Percentiles rank a stretch among this genome's conserved stretches.
Conservation (phyloP, 2,329 filamentous ascomycete genomes). For the Alternaria incomplexa region DNA sequence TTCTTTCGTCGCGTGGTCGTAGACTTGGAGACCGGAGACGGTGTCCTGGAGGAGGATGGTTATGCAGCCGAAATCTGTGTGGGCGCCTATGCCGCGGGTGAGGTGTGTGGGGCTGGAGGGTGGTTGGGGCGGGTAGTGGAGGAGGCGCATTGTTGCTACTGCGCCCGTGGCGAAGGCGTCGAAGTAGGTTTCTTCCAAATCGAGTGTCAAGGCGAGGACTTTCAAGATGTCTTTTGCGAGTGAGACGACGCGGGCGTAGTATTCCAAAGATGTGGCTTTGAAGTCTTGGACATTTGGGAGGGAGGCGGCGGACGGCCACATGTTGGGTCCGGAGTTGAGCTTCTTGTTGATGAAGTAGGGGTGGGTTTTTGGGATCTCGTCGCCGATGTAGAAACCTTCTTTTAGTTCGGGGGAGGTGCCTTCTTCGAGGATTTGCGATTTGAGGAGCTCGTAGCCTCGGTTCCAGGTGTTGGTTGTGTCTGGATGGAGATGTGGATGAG, state of each 20-base stretch:
- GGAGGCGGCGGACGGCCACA: slow-evolving; percentile 42
- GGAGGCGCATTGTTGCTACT: slow-evolving; percentile 51
- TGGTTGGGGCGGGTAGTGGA: slow-evolving; percentile 53
- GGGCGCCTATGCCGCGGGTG: slow-evolving; percentile 51
- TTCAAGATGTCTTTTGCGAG: slow-evolving; percentile 52
- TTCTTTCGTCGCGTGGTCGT: slow-evolving; percentile 69
- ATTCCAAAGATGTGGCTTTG: slow-evolving; percentile 48
- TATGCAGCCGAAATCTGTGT: slow-evolving; percentile 53
- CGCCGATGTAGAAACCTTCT: slow-evolving; percentile 52
- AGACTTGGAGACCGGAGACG: slow-evolving; percentile 73
- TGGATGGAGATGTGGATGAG: slow-evolving; percentile 12
- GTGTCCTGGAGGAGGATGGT: slow-evolving; percentile 53
- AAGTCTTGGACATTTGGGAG: slow-evolving; percentile 40
- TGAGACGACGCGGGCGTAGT: slow-evolving; percentile 49
- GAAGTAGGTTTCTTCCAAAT: slow-evolving; percentile 48
- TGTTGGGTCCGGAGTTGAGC: slow-evolving; percentile 50
- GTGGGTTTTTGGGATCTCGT: slow-evolving; percentile 49
- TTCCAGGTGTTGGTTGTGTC: slow-evolving; percentile 49
- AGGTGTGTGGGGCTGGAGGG: slow-evolving; percentile 46
- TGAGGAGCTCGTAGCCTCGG: slow-evolving; percentile 53
- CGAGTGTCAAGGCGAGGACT: slow-evolving; percentile 50
- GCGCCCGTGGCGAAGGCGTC: slow-evolving; percentile 44
- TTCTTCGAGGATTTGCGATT: slow-evolving; percentile 52
- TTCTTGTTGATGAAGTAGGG: slow-evolving; percentile 49
- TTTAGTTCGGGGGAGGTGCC: slow-evolving; percentile 53